Percentiles rank a stretch among this genome's conserved stretches.
These are phyloP conservation scores for Aspergillus quadrilineatus DNA, from an alignment of 2,329 filamentous ascomycete species.

Conservation along the genomic window DNA sequence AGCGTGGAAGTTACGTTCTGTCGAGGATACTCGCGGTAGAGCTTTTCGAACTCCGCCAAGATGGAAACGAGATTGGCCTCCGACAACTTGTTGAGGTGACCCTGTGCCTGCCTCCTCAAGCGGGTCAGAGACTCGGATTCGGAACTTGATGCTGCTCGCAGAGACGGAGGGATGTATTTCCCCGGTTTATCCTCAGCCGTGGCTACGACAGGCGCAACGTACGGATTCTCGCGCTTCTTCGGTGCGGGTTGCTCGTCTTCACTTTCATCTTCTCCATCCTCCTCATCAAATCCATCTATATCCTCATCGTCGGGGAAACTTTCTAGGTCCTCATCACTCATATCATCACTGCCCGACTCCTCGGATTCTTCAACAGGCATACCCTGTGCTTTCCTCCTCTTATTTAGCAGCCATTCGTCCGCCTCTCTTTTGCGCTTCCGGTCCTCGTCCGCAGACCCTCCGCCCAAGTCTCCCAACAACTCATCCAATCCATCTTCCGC, in stretches of 20 bases:
- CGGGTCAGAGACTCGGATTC: slow-evolving; percentile 67
- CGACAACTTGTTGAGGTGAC: slow-evolving; percentile 87
- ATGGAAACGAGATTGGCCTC: slow-evolving; percentile 88
- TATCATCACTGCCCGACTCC: slow-evolving; percentile 27
- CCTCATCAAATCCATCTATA: slow-evolving; percentile 27
- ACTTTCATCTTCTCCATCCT: slow-evolving; percentile 35
- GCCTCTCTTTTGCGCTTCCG: slow-evolving; percentile 63
- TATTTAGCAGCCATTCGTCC: slow-evolving; percentile 59
- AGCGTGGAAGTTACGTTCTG: slow-evolving; percentile 82
- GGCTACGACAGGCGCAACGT: slow-evolving; percentile 65
- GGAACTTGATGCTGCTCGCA: slow-evolving; percentile 63
- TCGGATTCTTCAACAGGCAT: slow-evolving; percentile 26
- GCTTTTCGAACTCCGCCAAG: slow-evolving; percentile 72
- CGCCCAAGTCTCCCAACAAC: slow-evolving; percentile 68
- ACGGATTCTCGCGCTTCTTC: slow-evolving; percentile 76
- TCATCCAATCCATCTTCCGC: slow-evolving; percentile 80
- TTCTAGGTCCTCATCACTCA: slow-evolving; percentile 29
- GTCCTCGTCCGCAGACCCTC: slow-evolving; percentile 51
- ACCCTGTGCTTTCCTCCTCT: slow-evolving; percentile 54
- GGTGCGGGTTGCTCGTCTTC: slow-evolving; percentile 42
- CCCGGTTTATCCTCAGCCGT: slow-evolving; percentile 51
- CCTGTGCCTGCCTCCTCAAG: slow-evolving; percentile 77
- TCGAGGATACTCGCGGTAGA: slow-evolving; percentile 82
- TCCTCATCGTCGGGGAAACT: slow-evolving; percentile 28
- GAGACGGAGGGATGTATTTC: slow-evolving; percentile 84